Percentiles rank a stretch among this genome's conserved stretches.
Conservation (phyloP, 352 stramenopile genomes). For the Pythium volutum region DNA sequence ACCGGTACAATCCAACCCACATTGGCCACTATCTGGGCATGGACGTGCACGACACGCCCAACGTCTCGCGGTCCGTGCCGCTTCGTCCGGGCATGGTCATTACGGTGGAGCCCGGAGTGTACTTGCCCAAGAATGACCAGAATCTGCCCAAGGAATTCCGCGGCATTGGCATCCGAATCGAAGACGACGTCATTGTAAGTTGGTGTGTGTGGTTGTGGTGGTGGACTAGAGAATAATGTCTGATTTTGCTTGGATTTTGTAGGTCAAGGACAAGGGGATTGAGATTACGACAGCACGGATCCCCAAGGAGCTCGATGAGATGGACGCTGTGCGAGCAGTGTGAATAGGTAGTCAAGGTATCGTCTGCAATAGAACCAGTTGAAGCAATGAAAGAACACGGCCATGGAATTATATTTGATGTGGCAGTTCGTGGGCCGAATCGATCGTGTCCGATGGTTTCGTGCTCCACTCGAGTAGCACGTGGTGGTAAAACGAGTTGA, state of each 20-base stretch:
- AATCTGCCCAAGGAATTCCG: conserved; percentile 69
- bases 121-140: conserved; percentile 71
- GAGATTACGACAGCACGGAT: conserved; percentile 67
- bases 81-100: conserved; percentile 77
- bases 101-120: conserved; percentile 81
- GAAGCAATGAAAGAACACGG: neutral
- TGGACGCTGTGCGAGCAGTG: conserved; percentile 51
- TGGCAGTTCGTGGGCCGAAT: neutral
- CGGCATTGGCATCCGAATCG: conserved; percentile 82
- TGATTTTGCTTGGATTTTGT: conserved; percentile 3
- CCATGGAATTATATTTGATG: neutral
- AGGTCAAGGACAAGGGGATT: conserved; percentile 76
- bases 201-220: neutral
- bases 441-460: conserved; percentile 20
- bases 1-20: conserved; percentile 86
- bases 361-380: neutral
- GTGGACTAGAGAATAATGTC: neutral
- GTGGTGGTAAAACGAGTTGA: conserved; percentile 43
- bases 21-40: conserved; percentile 84
- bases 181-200: conserved; percentile 83
- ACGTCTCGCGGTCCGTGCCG: conserved; percentile 53
- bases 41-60: conserved; percentile 80
- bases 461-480: conserved; percentile 49
- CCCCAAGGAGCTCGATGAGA: conserved; percentile 67
- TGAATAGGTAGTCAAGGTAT: conserved; percentile 15